A percentile compares a stretch with the other conserved stretches of the same genome.
These are phyloP conservation scores for Citrus unshiu DNA, from an alignment of 345 rosid genomes.

Conservation along the genomic window DNA sequence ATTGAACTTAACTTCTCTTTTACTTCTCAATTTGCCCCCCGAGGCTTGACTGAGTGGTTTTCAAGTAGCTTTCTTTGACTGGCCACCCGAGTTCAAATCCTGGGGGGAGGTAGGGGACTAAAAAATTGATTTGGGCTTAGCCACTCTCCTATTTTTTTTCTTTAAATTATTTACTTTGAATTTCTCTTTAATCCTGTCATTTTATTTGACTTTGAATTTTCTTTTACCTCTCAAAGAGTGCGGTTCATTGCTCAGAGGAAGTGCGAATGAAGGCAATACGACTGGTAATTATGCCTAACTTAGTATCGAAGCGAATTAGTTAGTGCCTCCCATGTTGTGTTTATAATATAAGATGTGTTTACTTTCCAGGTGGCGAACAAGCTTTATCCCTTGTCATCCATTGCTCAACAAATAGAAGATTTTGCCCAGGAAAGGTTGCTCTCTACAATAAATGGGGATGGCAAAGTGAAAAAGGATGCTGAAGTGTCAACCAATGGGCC, in stretches of 20 bases:
- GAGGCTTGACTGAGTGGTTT: too few relatives aligned
- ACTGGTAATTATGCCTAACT: slow-evolving; percentile 50
- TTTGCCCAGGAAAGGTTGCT: slow-evolving; percentile 72
- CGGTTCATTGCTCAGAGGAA: slow-evolving; percentile 92
- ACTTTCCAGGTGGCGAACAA: slow-evolving; percentile 88
- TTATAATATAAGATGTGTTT: slow-evolving; percentile 18
- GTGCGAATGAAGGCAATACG: slow-evolving; percentile 98
- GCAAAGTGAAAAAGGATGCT: slow-evolving; percentile 36
- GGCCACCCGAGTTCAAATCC: too few relatives aligned
- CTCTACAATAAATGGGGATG: slow-evolving; percentile 41
- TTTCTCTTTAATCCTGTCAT: background rate
- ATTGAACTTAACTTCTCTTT: background rate
- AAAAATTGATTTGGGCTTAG: too few relatives aligned
- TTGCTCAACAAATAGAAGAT: slow-evolving; percentile 82
- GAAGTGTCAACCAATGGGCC: slow-evolving; percentile 41
- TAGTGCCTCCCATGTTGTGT: slow-evolving; percentile 12
- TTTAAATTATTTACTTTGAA: slow-evolving; percentile 8
- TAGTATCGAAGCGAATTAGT: slow-evolving; percentile 5
- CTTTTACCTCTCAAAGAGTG: slow-evolving; percentile 51
- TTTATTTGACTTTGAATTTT: slow-evolving; percentile 20
- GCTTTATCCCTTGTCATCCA: slow-evolving; percentile 70
- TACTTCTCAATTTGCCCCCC: background rate
- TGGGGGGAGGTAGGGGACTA: too few relatives aligned
- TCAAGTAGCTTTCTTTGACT: too few relatives aligned
- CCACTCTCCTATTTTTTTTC: too few relatives aligned